Percentiles rank a stretch among this genome's conserved stretches.
These are phyloP conservation scores for Boletus fagicola DNA, from an alignment of 768 basidiomycete species.

Conservation along the genomic window DNA sequence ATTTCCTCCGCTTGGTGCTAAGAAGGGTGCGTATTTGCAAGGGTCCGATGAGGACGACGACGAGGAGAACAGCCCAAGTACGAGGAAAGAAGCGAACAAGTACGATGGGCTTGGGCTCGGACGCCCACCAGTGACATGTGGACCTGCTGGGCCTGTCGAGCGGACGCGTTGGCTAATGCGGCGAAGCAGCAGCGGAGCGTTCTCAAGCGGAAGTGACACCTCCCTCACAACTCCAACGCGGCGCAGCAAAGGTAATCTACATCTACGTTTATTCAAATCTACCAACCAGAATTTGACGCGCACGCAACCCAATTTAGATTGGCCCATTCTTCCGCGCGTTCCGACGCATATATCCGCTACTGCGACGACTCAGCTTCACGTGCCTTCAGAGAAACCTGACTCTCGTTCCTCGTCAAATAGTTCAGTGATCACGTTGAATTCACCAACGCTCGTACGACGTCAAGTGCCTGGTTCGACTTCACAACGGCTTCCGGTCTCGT, in stretches of 20 bases:
- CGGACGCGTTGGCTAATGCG: slow-evolving; percentile 66
- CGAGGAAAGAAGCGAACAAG: slow-evolving; percentile 46
- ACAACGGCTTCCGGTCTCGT: slow-evolving; percentile 24
- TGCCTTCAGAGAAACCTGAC: slow-evolving; percentile 46
- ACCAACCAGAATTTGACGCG: background rate
- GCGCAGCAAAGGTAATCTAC: slow-evolving; percentile 45
- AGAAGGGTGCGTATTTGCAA: slow-evolving; percentile 31
- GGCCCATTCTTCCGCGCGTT: slow-evolving; percentile 52
- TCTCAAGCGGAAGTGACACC: slow-evolving; percentile 72
- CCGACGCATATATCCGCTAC: slow-evolving; percentile 49
- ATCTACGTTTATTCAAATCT: slow-evolving; percentile 36
- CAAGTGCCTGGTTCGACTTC: slow-evolving; percentile 26
- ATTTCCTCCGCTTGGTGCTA: slow-evolving; percentile 46
- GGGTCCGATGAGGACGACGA: slow-evolving; percentile 64
- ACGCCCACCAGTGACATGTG: slow-evolving; percentile 40
- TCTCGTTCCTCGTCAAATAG: slow-evolving; percentile 59
- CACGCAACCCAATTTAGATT: slow-evolving; percentile 39
- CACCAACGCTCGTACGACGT: slow-evolving; percentile 43
- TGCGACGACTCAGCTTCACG: slow-evolving; percentile 36
- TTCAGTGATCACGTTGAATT: slow-evolving; percentile 45
- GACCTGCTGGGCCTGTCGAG: slow-evolving; percentile 34
- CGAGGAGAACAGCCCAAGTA: slow-evolving; percentile 61
- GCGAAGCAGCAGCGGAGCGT: slow-evolving; percentile 77
- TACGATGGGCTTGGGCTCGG: slow-evolving; percentile 70
- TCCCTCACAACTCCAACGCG: slow-evolving; percentile 65